Evolutionary conservation across 495 filamentous ascomycete species (phyloP).

Genomic region (Aspergillus indologenus): DNA sequence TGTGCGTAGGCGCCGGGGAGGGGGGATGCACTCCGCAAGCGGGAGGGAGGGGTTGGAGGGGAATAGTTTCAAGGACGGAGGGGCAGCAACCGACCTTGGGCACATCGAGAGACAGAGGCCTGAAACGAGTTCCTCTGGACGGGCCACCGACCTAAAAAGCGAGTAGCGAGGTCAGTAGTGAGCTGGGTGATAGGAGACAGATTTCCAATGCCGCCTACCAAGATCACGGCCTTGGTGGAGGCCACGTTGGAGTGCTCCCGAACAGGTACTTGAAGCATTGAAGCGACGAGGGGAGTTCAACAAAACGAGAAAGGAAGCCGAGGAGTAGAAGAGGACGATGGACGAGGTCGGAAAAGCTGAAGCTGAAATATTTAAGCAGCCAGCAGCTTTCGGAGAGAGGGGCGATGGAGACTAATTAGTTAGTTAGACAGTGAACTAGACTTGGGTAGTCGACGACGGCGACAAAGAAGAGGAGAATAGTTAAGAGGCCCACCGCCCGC

Average conservation of each 20-base stretch:
- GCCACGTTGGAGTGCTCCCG: conserved; percentile 45
- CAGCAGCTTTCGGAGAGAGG: neutral
- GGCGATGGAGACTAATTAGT: neutral
- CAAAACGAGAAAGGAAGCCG: conserved; percentile 3
- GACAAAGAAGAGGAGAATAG: neutral
- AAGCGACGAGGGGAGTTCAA: conserved; percentile 16
- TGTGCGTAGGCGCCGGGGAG: conserved; percentile 18
- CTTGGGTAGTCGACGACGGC: too few relatives aligned
- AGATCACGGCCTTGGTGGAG: conserved; percentile 69
- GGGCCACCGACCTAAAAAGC: conserved; percentile 79
- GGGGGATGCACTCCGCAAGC: neutral
- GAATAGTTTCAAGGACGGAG: neutral
- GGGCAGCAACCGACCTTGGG: conserved; percentile 69
- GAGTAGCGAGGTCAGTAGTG: conserved; percentile 9
- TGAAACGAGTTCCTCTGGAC: conserved; percentile 91
- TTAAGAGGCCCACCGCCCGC: neutral
- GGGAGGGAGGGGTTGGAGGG: neutral
- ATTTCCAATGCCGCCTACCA: conserved; percentile 47
- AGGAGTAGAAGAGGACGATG: neutral
- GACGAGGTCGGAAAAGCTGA: neutral
- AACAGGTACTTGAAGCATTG: conserved; percentile 49
- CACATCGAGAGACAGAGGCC: conserved; percentile 92
- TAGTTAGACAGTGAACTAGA: too few relatives aligned
- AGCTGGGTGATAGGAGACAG: neutral
- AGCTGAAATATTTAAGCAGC: neutral